phyloP scores from a whole-genome alignment of 192 early-diverging fungal species.

The Pecoramyces ruminantium region DNA sequence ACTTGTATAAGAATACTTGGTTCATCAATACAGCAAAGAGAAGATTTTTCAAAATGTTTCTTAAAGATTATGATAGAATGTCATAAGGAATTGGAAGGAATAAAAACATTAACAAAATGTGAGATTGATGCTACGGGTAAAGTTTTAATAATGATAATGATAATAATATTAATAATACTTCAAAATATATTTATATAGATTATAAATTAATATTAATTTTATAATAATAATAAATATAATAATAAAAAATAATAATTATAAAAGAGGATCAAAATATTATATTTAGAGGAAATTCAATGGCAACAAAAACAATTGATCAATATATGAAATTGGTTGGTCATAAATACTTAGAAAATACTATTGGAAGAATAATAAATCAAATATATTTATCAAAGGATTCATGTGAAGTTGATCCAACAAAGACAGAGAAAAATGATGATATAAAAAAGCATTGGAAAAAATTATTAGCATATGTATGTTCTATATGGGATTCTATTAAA shows the following conservation, averaged over 20 bases:
- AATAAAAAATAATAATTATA: background rate
- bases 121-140: constrained; percentile 16
- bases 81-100: constrained; percentile 11
- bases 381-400: constrained; percentile 25
- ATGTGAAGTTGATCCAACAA: constrained; percentile 47
- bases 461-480: constrained; percentile 9
- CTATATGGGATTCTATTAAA: constrained; percentile 19
- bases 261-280: constrained; percentile 31
- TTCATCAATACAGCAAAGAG: constrained; percentile 9
- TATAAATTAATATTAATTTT: constrained; percentile 1
- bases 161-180: background rate
- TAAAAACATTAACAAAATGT: constrained; percentile 7
- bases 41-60: constrained; percentile 17
- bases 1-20: constrained; percentile 15
- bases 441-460: constrained; percentile 10
- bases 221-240: background rate
- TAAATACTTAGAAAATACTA: constrained; percentile 35
- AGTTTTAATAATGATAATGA: constrained; percentile 2
- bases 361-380: constrained; percentile 39
- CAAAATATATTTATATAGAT: no score
- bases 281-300: constrained; percentile 34
- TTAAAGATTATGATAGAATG: constrained; percentile 14
- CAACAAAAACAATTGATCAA: constrained; percentile 33
- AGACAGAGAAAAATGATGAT: constrained; percentile 10
- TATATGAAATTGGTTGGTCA: constrained; percentile 36